Evolutionary conservation across 2,329 filamentous ascomycete genomes (phyloP).

Genomic region (Fusarium napiforme): DNA sequence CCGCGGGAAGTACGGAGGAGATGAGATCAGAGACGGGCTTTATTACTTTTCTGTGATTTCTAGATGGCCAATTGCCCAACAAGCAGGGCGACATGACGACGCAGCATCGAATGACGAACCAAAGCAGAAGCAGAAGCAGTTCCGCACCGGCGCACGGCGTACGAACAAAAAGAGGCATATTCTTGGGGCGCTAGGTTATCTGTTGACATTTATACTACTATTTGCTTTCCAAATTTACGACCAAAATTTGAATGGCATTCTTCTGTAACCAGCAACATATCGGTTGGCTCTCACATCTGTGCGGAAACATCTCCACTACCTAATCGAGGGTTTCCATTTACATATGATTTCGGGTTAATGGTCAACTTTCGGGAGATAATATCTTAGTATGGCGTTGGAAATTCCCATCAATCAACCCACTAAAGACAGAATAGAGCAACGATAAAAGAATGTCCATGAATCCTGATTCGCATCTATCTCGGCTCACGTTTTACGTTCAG

Average conservation of each 20-base stretch:
- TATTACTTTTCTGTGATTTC: constrained; percentile 44
- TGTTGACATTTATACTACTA: constrained; percentile 50
- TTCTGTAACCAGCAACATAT: constrained; percentile 5
- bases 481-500: neutral
- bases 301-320: constrained; percentile 12
- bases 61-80: constrained; percentile 43
- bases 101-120: constrained; percentile 50
- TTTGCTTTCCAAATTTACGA: constrained; percentile 39
- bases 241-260: constrained; percentile 31
- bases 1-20: constrained; percentile 37
- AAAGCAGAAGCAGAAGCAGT: constrained; percentile 48
- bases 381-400: neutral
- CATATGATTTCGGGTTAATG: neutral
- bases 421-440: neutral
- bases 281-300: neutral
- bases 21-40: constrained; percentile 31
- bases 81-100: constrained; percentile 46
- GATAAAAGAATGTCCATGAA: neutral
- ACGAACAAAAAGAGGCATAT: constrained; percentile 53
- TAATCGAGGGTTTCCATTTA: neutral
- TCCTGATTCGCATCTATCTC: neutral
- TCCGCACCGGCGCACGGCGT: constrained; percentile 55
- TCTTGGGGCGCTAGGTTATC: constrained; percentile 52
- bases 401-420: neutral
- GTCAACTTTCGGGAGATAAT: neutral